A percentile compares a stretch with the other conserved stretches of the same genome.
Evolutionary conservation across 192 early-diverging fungal genomes (phyloP).

Genomic region (Backusella mclennaniae): DNA sequence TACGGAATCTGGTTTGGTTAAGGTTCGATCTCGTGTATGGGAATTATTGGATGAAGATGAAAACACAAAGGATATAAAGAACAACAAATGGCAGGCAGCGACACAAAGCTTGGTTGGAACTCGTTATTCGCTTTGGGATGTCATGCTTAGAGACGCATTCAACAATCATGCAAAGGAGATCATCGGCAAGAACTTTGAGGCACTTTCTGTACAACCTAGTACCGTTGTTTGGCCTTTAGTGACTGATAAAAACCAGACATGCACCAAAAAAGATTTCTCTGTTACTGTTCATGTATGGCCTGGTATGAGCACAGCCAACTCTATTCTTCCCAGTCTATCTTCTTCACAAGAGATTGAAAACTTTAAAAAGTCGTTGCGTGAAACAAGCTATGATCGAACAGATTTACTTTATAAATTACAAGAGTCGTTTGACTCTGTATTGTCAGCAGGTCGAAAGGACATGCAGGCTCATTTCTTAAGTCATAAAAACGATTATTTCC

Average conservation of each 20-base stretch:
- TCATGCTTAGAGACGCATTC: conserved; percentile 40
- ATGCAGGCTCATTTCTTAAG: not conserved
- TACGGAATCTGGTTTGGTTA: not conserved
- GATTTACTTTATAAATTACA: conserved; percentile 6
- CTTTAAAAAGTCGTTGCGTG: conserved; percentile 23
- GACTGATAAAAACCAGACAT: conserved; percentile 19
- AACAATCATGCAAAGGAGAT: conserved; percentile 40
- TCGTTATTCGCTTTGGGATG: conserved; percentile 44
- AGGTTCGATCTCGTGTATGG: conserved; percentile 9
- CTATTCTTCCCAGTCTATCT: conserved; percentile 11
- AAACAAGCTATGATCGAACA: conserved; percentile 11
- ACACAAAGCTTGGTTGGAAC: conserved; percentile 26
- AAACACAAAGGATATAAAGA: not conserved
- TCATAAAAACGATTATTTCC: conserved; percentile 8
- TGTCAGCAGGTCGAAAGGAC: not conserved
- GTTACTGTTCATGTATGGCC: conserved; percentile 31
- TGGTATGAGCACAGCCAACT: not conserved
- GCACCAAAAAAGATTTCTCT: not conserved
- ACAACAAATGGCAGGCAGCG: not conserved
- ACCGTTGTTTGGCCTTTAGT: conserved; percentile 33
- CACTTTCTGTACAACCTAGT: conserved; percentile 42
- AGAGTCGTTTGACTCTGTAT: conserved; percentile 20
- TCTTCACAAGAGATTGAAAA: conserved; percentile 20
- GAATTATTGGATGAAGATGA: not conserved
- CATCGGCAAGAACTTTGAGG: conserved; percentile 29